Conservation (phyloP, 208 protist species). For the Acanthamoeba rhysodes region DNA sequence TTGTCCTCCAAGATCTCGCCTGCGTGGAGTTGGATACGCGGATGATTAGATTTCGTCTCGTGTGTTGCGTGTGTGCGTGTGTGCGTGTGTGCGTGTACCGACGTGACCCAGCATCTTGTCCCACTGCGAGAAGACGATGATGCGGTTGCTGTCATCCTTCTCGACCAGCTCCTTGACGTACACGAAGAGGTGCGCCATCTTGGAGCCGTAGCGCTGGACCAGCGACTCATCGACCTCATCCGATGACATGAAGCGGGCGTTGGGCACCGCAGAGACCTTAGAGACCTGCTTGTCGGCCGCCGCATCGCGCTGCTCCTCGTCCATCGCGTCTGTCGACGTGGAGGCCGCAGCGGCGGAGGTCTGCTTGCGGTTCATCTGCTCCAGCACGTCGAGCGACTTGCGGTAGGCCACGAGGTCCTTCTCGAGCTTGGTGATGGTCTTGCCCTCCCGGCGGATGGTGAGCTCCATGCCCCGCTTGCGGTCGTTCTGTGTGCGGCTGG, state of each 20-base stretch:
- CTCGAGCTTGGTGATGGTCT: background rate
- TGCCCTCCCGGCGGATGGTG: background rate
- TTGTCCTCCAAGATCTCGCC: conserved; percentile 43
- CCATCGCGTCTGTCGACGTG: background rate
- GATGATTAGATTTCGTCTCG: too few relatives aligned
- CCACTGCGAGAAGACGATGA: conserved; percentile 76
- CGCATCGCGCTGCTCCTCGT: background rate
- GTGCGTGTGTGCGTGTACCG: background rate
- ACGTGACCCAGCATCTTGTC: background rate
- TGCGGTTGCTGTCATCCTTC: conserved; percentile 1
- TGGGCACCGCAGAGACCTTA: background rate
- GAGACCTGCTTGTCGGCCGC: background rate
- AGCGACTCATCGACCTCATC: conserved; percentile 6
- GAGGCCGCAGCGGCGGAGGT: background rate
- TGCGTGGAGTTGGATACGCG: background rate
- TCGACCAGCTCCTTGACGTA: conserved; percentile 71
- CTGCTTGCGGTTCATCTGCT: background rate
- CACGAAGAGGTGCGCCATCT: conserved; percentile 78
- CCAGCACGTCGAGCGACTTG: conserved; percentile 4
- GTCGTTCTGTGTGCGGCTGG: background rate
- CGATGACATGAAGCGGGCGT: background rate
- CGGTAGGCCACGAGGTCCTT: conserved; percentile 16
- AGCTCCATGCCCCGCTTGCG: conserved; percentile 13
- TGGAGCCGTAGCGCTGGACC: conserved; percentile 55
- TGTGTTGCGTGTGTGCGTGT: too few relatives aligned